These are phyloP conservation scores for Chlorella sp. DNA, from an alignment of 139 green algal genomes.

Conservation along the genomic window DNA sequence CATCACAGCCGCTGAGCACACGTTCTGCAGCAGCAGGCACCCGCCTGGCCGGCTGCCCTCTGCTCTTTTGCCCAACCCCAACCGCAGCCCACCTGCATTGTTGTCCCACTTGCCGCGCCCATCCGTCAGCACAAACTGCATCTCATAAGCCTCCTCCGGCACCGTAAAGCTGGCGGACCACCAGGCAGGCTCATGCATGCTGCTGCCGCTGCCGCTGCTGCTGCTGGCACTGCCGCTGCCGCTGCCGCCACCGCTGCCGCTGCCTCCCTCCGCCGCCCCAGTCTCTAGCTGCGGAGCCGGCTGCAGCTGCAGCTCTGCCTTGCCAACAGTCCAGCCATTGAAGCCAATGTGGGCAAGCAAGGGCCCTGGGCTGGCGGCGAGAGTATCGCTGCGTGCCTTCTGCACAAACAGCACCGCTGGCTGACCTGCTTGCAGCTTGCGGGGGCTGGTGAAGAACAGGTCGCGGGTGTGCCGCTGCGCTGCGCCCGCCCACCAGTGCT, in stretches of 20 bases:
- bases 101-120: conserved; percentile 44
- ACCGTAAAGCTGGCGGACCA: conserved; percentile 24
- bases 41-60: too few species aligned
- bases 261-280: neutral
- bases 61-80: too few species aligned
- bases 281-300: neutral
- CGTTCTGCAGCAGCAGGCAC: too few species aligned
- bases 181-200: neutral
- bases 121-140: conserved; percentile 54
- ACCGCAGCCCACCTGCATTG: conserved; percentile 11
- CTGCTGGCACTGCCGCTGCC: neutral
- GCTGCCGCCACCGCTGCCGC: neutral
- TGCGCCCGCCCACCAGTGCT: conserved; percentile 34
- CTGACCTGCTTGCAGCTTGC: conserved; percentile 25
- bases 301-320: neutral
- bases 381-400: neutral
- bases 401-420: conserved; percentile 30
- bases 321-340: conserved; percentile 4
- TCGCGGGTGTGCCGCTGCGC: neutral
- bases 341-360: neutral
- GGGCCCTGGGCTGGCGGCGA: neutral
- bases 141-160: conserved; percentile 47
- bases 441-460: conserved; percentile 39
- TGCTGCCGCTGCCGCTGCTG: neutral
- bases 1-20: too few species aligned